phyloP scores from a whole-genome alignment of 805 yeast species.

The Cyberlindnera sargentensis region DNA sequence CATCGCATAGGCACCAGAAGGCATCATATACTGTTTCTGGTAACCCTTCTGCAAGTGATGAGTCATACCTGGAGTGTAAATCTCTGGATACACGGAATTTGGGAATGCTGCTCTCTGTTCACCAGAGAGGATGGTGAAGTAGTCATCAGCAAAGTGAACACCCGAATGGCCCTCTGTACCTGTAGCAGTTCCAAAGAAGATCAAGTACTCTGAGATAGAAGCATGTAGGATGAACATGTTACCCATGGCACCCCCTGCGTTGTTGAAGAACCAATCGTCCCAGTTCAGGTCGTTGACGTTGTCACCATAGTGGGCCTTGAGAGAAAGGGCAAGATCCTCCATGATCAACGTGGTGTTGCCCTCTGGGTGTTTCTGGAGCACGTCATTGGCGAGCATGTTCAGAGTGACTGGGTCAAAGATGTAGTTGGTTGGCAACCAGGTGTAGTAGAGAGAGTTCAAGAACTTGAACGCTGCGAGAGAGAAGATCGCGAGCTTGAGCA shows the following conservation, averaged over 20 bases:
- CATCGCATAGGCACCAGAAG: slow-evolving; percentile 74
- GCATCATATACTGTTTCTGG: slow-evolving; percentile 83
- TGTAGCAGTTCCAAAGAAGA: slow-evolving; percentile 85
- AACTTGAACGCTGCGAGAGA: no score
- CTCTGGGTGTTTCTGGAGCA: slow-evolving; percentile 45
- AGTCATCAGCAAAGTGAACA: slow-evolving; percentile 94
- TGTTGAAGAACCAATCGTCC: slow-evolving; percentile 93
- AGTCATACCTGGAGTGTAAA: slow-evolving; percentile 81
- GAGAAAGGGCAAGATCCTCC: slow-evolving; percentile 48
- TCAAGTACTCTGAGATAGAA: slow-evolving; percentile 85
- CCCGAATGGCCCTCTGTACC: slow-evolving; percentile 98
- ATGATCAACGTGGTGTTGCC: slow-evolving; percentile 58
- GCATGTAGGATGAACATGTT: slow-evolving; percentile 94
- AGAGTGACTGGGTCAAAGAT: slow-evolving; percentile 63
- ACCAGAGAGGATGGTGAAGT: slow-evolving; percentile 85
- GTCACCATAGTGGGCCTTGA: slow-evolving; percentile 65
- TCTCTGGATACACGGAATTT: slow-evolving; percentile 53
- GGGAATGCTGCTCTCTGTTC: slow-evolving; percentile 69
- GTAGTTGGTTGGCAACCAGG: slow-evolving; percentile 67
- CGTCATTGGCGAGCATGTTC: slow-evolving; percentile 50
- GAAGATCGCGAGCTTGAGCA: no score
- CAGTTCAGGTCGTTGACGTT: slow-evolving; percentile 62
- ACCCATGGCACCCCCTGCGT: slow-evolving; percentile 99
- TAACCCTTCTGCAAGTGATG: slow-evolving; percentile 72
- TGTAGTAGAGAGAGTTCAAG: slow-evolving; percentile 34